Conservation (phyloP, 2,329 filamentous ascomycete genomes). For the Gyromitra esculenta region DNA sequence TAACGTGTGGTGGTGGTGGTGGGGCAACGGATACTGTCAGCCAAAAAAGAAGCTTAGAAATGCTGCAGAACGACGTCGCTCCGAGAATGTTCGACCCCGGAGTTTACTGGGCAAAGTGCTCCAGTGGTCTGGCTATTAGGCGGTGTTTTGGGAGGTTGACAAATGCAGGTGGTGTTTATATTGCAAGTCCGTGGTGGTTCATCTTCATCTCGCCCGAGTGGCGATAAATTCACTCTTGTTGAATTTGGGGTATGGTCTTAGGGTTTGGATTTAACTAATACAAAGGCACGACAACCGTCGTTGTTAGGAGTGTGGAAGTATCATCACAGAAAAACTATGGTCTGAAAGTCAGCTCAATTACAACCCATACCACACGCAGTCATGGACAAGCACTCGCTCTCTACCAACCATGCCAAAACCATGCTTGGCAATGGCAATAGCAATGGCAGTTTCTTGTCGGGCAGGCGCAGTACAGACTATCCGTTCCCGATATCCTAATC, state of each 20-base stretch:
- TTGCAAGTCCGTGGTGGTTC: not conserved
- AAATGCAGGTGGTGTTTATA: constrained; percentile 3
- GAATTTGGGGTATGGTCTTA: not conserved
- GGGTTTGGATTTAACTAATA: not conserved
- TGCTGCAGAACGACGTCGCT: not conserved
- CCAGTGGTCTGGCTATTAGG: not conserved
- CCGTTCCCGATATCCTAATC: not conserved
- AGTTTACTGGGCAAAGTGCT: constrained; percentile 4
- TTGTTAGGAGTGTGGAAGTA: too few relatives aligned
- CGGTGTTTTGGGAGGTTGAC: constrained; percentile 4
- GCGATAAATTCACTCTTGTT: not conserved
- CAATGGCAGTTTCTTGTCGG: not conserved
- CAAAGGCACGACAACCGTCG: too few relatives aligned
- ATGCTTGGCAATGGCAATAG: not conserved
- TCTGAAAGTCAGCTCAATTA: too few relatives aligned
- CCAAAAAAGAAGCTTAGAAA: constrained; percentile 45
- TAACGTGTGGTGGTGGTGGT: not conserved
- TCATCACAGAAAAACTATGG: too few relatives aligned
- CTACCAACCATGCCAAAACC: not conserved
- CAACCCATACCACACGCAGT: not conserved
- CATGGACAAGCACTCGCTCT: not conserved
- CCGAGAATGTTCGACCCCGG: constrained; percentile 30
- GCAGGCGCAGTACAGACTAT: too few relatives aligned
- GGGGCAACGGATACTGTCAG: constrained; percentile 24
- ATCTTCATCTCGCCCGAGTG: not conserved